Evolutionary conservation across 805 yeast genomes (phyloP), one percentile per base, ranked within the genome.

Genomic region (Starmerella scarabaei): DNA sequence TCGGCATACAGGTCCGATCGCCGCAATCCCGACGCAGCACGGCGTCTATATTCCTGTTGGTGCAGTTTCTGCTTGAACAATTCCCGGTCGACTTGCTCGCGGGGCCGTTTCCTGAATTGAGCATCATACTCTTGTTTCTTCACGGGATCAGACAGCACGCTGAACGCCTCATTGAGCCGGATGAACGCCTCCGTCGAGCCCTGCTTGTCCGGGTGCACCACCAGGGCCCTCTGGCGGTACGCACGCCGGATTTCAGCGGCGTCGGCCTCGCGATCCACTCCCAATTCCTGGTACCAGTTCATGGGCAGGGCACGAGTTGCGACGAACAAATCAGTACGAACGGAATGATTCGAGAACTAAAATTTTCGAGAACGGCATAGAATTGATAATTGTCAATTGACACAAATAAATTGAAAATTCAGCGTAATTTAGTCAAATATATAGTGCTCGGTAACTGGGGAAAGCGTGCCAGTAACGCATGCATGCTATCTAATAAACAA

Each of bases 171-270:
- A 9, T 48, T 47, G n/a, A 61, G 34, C 17, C 34, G 36, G 16
- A 49, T 53, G 43, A 61, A 62, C 36, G 35, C 48, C 14, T 49
- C 54, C 3, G 43, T 42, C 1, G 51, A 49, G 36, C 36, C 27
- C 66, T 63, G 16, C 61, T 91, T 91, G 63, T 91, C 98, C 15
- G 98, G 98, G 58, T 91, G 98, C 57, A 75, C 85, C 58, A 82
- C 82, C 51, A 88, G 67, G 1, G 97, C 97, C 51, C 74, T 64
- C 59, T 84, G 83, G 58, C 94, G 71, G 64, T 85, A 91, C 5
- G 88, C 96, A 58, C 84, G 83, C 58, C 88, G 85, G 52, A 88
- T 68, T 48, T 82, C 94, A 18, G 71, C 70, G 37, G 82, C 94
- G 21, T 66, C 61, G 7, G 97, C 95, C 19, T 69, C 57, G 15